Base-by-base conservation (phyloP, 2,329 filamentous ascomycete genomes). In the Alternaria sp. region DNA sequence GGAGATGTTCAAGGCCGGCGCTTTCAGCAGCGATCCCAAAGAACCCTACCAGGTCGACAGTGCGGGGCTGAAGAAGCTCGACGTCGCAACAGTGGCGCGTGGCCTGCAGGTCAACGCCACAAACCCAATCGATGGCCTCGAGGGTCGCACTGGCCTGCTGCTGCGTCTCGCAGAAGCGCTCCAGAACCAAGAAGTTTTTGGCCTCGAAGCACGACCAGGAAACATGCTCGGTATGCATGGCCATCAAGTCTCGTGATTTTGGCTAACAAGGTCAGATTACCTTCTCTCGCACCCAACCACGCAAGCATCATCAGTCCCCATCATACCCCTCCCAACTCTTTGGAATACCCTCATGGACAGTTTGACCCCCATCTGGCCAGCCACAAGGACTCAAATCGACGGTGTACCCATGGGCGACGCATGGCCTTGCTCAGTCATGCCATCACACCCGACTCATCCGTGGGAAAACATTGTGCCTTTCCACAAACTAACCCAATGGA, bases 31-130 rank as follows among this genome's bases (percentile, higher is more conserved):
- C 78, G 88, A 94, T 74, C 84, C 87, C 3, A 85, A 82, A 59
- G 93, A 97, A 80, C 93, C 93, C 52, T 92, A 89, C 74, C 94
- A 97, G 78, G 95, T 98, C 28, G 94, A 99, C 81, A 93, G 90
- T 65, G 87, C 88, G 6, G 95, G 90, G 0, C 83, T 99, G 68
- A 88, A 87, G 70, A 88, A 84, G 58, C 80, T 98, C 59, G 95
- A 91, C 0, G 84, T 90, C 11, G 89, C 93, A 32, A 85, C 87
- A 60, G 85, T 99, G 73, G 90, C 90, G 11, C 89, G 88, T 66
- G 95, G 92, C 12, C 85, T 99, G 76, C 95, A 99, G 78, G 94
- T 95, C 56, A 87, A 87, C 1, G 89, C 92, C 1, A 84, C 87
- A 6, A 98, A 97, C 75, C 89, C 90, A 32, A 87, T 99, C 65